Conservation (phyloP, 257 asterid species). For the Datura wrightii region DNA sequence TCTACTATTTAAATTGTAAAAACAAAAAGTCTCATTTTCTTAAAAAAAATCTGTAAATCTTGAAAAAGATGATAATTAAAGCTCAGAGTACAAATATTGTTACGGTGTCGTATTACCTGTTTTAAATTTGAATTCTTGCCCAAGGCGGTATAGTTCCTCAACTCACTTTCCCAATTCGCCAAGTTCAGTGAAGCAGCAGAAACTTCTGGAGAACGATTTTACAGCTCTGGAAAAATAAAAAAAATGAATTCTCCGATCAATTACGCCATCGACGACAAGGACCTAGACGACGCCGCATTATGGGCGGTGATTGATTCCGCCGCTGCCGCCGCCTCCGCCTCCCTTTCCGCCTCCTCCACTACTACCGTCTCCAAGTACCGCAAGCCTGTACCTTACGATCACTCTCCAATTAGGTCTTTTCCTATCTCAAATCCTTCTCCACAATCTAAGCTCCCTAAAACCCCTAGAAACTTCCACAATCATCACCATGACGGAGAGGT, state of each 20-base stretch:
- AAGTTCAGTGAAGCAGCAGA: not conserved
- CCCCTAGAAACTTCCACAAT: slow-evolving; percentile 42
- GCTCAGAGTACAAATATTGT: too few species aligned
- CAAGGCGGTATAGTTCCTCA: slow-evolving; percentile 6
- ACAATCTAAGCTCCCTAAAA: slow-evolving; percentile 39
- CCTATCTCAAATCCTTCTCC: slow-evolving; percentile 60
- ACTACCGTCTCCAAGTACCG: slow-evolving; percentile 44
- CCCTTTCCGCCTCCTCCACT: slow-evolving; percentile 37
- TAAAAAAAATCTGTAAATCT: too few species aligned
- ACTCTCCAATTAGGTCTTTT: slow-evolving; percentile 65
- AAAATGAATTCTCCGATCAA: slow-evolving; percentile 52
- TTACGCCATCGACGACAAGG: slow-evolving; percentile 68
- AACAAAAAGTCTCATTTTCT: too few species aligned
- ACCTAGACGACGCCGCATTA: slow-evolving; percentile 89
- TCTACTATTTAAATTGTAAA: too few species aligned
- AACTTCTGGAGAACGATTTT: not conserved
- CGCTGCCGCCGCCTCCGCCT: slow-evolving; percentile 49
- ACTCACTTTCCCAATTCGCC: not conserved
- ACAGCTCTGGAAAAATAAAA: not conserved
- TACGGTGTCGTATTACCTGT: not conserved
- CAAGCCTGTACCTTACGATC: slow-evolving; percentile 45
- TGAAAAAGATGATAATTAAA: too few species aligned
- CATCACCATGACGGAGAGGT: slow-evolving; percentile 61
- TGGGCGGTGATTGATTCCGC: slow-evolving; percentile 99
- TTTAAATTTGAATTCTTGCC: slow-evolving; percentile 1